Evolutionary conservation across 2,329 filamentous ascomycete genomes (phyloP).

Genomic region (Neonectria faginata): DNA sequence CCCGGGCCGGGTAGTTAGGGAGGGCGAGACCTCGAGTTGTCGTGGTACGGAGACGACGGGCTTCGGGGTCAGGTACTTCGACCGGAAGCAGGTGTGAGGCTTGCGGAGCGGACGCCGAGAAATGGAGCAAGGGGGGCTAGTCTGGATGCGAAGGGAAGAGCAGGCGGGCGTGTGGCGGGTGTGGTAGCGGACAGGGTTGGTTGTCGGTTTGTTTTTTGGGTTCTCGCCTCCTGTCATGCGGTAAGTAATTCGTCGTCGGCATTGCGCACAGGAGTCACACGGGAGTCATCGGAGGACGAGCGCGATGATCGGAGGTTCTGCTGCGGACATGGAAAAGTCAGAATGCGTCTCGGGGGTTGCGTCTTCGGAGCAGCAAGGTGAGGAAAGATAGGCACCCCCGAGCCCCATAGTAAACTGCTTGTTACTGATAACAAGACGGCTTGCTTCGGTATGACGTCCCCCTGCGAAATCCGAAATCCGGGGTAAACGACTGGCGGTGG

Average conservation of each 20-base stretch:
- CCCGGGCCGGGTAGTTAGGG: conserved; percentile 16
- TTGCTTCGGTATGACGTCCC: not conserved
- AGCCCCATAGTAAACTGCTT: not conserved
- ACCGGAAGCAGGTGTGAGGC: conserved; percentile 2
- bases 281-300: not conserved
- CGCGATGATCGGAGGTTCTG: conserved; percentile 10
- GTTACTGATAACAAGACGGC: not conserved
- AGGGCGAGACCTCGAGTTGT: not conserved
- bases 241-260: conserved; percentile 9
- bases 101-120: not conserved
- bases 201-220: not conserved
- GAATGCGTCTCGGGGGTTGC: not conserved
- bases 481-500: conserved; percentile 10
- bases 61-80: conserved; percentile 4
- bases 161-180: conserved; percentile 4
- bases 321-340: conserved; percentile 2
- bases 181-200: not conserved
- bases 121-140: conserved; percentile 14
- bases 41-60: not conserved
- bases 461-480: conserved; percentile 7
- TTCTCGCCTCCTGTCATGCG: conserved; percentile 3
- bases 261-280: conserved; percentile 5
- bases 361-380: conserved; percentile 10
- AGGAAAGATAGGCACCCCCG: not conserved
- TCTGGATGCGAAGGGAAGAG: conserved; percentile 3